Conservation (phyloP, 2,329 filamentous ascomycete species). For the Fusarium sp. region DNA sequence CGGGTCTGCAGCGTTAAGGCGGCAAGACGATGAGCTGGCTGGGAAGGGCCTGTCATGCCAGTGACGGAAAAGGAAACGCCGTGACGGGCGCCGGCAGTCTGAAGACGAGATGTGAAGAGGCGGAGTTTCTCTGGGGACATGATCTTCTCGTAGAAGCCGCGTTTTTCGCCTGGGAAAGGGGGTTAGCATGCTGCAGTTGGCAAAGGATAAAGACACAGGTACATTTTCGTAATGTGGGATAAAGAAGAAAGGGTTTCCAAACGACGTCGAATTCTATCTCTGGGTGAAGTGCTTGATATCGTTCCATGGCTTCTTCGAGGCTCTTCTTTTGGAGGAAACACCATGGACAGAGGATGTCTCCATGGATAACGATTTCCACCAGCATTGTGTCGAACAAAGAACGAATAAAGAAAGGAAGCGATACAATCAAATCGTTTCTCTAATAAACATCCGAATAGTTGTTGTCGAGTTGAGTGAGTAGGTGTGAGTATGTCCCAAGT, state of each 20-base stretch:
- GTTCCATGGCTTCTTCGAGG: conserved; percentile 62
- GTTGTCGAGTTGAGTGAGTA: not conserved
- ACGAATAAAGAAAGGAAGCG: not conserved
- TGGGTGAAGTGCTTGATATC: conserved; percentile 58
- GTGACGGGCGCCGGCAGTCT: conserved; percentile 52
- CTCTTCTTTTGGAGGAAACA: conserved; percentile 65
- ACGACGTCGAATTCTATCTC: conserved; percentile 62
- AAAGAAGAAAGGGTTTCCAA: conserved; percentile 65
- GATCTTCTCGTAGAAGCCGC: conserved; percentile 54
- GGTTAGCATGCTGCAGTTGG: conserved; percentile 1
- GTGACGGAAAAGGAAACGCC: conserved; percentile 59
- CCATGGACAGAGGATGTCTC: conserved; percentile 67
- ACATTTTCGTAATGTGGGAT: conserved; percentile 54
- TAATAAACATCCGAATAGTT: not conserved
- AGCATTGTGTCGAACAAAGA: conserved; percentile 25
- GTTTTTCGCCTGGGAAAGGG: conserved; percentile 53
- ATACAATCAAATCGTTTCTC: not conserved
- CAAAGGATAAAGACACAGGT: not conserved
- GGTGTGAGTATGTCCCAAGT: not conserved
- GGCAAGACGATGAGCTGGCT: conserved; percentile 64
- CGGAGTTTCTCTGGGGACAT: conserved; percentile 50
- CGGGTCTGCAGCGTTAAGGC: conserved; percentile 56
- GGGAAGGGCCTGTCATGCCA: conserved; percentile 62
- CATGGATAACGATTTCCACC: conserved; percentile 61
- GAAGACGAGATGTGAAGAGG: conserved; percentile 52